Base-by-base conservation (phyloP, 139 green algal species). In the Chlamydomonas incerta region DNA sequence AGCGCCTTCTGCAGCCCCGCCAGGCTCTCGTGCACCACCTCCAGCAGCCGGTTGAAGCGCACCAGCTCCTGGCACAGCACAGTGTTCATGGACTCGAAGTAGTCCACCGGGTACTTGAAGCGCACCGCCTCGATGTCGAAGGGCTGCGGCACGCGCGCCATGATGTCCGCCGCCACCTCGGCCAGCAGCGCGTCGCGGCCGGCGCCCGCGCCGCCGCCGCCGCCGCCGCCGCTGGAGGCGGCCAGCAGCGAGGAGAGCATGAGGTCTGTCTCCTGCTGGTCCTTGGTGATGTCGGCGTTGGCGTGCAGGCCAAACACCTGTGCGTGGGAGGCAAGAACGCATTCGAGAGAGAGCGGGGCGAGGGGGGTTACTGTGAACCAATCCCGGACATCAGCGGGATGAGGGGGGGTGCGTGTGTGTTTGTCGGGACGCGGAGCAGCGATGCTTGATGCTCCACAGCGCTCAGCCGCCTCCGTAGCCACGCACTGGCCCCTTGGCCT, bases 201-300 rank as follows among this genome's bases (percentile, higher is more conserved):
- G n/a, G 72, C 83, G 20, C 80, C 83, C 26, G 86, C 89, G 33
- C 82, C 90, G 23, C 62, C 82, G 35, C 87, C 70, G n/a, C 82
- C 76, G n/a, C 68, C 80, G 71, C 71, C 79, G 37, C n/a, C 33
- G 50, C 46, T 60, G 60, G 91, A 90, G 58, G 90, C 92, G 13
- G 82, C 58, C 68, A 96, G 82, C 73, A 96, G 76, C 2, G 82
- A 88, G 29, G 81, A 87, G 28, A 97, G 88, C 88, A 97, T 73
- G 35, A 88, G 75, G 80, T 96, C 89, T 1, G 93, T 93, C 82
- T 97, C 94, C 74, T 95, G 82, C 84, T 94, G 92, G 87, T 96
- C 93, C 80, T 95, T 95, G 14, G 92, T 95, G 88, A 97, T 97
- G 89, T 96, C 94, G 33, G 94, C 94, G 86, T 97, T 97, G 72